A percentile compares a stretch with the other conserved stretches of the same genome.
Evolutionary conservation across 2,329 filamentous ascomycete species (phyloP).

Genomic region (Neopestalotiopsis sp.): DNA sequence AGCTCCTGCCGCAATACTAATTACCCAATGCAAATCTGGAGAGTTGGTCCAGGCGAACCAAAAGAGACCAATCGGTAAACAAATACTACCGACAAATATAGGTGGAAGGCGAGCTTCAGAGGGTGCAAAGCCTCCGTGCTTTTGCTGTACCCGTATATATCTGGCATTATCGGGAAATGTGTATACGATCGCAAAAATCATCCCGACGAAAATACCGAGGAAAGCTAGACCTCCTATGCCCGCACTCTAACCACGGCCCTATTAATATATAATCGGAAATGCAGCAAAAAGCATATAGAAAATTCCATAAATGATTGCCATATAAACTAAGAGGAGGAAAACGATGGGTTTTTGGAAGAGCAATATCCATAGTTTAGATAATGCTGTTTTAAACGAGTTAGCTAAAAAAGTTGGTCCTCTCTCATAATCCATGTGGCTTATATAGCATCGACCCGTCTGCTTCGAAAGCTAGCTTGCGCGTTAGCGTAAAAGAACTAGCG

Average conservation of each 20-base stretch:
- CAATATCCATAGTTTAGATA: conserved; percentile 71
- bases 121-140: conserved; percentile 59
- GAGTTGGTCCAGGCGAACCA: conserved; percentile 73
- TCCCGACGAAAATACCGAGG: conserved; percentile 71
- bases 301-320: conserved; percentile 61
- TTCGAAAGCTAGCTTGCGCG: conserved; percentile 57
- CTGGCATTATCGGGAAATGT: conserved; percentile 60
- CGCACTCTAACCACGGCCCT: conserved; percentile 61
- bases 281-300: conserved; percentile 59
- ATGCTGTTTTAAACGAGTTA: conserved; percentile 60
- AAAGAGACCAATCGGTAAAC: conserved; percentile 70
- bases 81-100: conserved; percentile 65
- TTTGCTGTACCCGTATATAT: conserved; percentile 44
- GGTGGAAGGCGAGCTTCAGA: conserved; percentile 70
- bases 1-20: conserved; percentile 43
- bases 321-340: conserved; percentile 67
- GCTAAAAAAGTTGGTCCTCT: conserved; percentile 47
- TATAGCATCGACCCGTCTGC: conserved; percentile 61
- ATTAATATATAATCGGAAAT: conserved; percentile 70
- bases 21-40: conserved; percentile 52
- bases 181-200: conserved; percentile 63
- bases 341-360: conserved; percentile 76
- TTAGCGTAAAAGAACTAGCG: conserved; percentile 61
- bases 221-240: conserved; percentile 70
- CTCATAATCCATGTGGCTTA: conserved; percentile 54